Evolutionary conservation across 2,329 filamentous ascomycete genomes (phyloP), one percentile per base, ranked within the genome.

Genomic region (Cyclaneusma minus): DNA sequence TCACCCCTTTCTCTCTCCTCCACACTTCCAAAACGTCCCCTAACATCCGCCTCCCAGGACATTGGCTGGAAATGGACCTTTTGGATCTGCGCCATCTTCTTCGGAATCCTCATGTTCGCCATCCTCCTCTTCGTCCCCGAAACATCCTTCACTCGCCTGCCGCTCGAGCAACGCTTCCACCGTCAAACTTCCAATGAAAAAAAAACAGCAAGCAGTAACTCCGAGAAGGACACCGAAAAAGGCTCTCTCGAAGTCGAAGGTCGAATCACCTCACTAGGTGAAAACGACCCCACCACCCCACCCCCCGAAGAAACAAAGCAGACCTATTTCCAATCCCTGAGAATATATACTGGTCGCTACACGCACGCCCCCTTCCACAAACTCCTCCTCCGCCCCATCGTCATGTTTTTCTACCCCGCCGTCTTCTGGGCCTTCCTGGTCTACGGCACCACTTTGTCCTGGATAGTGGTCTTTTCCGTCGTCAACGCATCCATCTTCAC

Each of bases 401-500:
- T 49, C 13, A 42, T 53, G 25, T 45, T 52, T 34, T 44, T 41
- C 26, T 52, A 52, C 22, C 50, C 50, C 2, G 43, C 43, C 14
- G 49, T 54, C 0, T 32, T 52, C 11, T 54, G 48, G 46, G 47
- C 35, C 1, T 51, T 49, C 32, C 39, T 53, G 4, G 28, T 40
- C 5, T 63, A 62, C 35, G 60, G 60, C 24, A 52, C 47, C 3
- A 51, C 44, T 4, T 33, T 56, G 16, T 49, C 49, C 11, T 51
- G 51, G 48, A 47, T 54, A 25, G 44, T 54, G 12, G 54, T 62
- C 28, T 58, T 62, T 38, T 52, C 48, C 25, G 54, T 63, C 21
- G 53, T 61, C 30, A 58, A 62, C 38, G 53, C 53, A 5, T 49
- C 59, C 36, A 39, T 49, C 13, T 45, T 52, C 33, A 31, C 34